Conservation (phyloP, 2,329 filamentous ascomycete genomes). For the Cladosporium sp. region DNA sequence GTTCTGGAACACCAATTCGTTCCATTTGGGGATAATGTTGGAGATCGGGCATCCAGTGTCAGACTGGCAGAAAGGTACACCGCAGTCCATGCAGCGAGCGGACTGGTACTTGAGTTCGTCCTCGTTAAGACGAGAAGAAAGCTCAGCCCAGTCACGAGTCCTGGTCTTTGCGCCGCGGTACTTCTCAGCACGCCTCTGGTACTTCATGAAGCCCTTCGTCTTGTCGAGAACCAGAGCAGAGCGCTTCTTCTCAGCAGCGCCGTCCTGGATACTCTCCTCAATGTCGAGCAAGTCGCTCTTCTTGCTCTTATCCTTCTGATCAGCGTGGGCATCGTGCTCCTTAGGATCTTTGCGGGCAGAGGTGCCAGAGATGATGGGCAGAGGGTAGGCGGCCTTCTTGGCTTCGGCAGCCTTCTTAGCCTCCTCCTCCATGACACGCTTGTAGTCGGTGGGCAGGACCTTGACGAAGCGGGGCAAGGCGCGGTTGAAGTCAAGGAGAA, state of each 20-base stretch:
- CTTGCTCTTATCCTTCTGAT: constrained; percentile 53
- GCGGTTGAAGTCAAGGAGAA: constrained; percentile 91
- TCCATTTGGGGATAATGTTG: constrained; percentile 98
- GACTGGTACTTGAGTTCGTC: constrained; percentile 96
- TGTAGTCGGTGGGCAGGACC: constrained; percentile 91
- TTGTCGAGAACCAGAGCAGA: constrained; percentile 92
- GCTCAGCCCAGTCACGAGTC: constrained; percentile 89
- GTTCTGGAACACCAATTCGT: constrained; percentile 66
- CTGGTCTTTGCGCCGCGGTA: constrained; percentile 80
- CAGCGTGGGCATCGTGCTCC: constrained; percentile 59
- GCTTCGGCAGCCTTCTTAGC: constrained; percentile 79
- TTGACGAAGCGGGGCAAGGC: constrained; percentile 89
- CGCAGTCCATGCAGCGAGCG: constrained; percentile 97
- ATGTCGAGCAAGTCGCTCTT: constrained; percentile 72
- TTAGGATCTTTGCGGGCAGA: constrained; percentile 51
- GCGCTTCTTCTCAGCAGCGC: constrained; percentile 82
- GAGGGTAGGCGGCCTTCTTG: constrained; percentile 77
- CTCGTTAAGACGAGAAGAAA: constrained; percentile 80
- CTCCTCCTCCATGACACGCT: constrained; percentile 83
- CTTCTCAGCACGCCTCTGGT: constrained; percentile 86
- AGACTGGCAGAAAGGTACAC: constrained; percentile 96
- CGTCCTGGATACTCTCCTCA: constrained; percentile 84
- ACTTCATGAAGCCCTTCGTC: constrained; percentile 97
- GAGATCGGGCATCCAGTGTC: constrained; percentile 93
- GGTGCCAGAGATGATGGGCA: constrained; percentile 70